Evolutionary conservation across 1,284 basidiomycete species (phyloP).

Genomic region (Afroboletus lepidellus): DNA sequence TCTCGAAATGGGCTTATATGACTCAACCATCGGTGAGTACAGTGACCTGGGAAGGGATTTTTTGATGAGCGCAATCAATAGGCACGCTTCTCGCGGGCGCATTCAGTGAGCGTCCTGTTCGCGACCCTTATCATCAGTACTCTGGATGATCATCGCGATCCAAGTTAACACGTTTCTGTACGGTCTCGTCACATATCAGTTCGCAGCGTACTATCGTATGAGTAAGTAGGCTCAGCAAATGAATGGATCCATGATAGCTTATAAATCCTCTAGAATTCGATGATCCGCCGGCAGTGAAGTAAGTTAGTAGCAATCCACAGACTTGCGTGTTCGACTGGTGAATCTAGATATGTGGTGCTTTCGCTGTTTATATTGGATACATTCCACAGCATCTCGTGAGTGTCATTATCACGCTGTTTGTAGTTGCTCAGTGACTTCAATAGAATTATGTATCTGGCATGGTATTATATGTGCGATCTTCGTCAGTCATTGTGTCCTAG

Average conservation of each 20-base stretch:
- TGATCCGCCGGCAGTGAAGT: conserved; percentile 34
- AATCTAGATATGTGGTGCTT: conserved; percentile 36
- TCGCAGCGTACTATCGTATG: conserved; percentile 37
- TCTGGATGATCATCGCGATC: not conserved
- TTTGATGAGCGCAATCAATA: conserved; percentile 11
- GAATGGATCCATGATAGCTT: not conserved
- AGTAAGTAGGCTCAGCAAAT: conserved; percentile 32
- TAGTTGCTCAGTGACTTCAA: no score
- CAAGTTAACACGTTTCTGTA: conserved; percentile 47
- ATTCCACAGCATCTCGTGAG: conserved; percentile 38
- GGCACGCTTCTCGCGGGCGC: conserved; percentile 27
- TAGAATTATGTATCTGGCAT: conserved; percentile 13
- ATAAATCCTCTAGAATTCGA: conserved; percentile 39
- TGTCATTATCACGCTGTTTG: not conserved
- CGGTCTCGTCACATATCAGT: not conserved
- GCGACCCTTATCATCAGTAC: no score
- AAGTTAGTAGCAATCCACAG: not conserved
- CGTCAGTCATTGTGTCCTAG: not conserved
- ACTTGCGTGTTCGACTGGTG: not conserved
- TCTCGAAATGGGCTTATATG: conserved; percentile 8
- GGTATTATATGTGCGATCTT: conserved; percentile 14
- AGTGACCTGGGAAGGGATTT: not conserved
- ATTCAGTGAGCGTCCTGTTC: conserved; percentile 25
- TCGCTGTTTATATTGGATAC: conserved; percentile 45
- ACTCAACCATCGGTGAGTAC: conserved; percentile 11